Conservation (phyloP, 768 basidiomycete species). For the Gymnopilus junonius region DNA sequence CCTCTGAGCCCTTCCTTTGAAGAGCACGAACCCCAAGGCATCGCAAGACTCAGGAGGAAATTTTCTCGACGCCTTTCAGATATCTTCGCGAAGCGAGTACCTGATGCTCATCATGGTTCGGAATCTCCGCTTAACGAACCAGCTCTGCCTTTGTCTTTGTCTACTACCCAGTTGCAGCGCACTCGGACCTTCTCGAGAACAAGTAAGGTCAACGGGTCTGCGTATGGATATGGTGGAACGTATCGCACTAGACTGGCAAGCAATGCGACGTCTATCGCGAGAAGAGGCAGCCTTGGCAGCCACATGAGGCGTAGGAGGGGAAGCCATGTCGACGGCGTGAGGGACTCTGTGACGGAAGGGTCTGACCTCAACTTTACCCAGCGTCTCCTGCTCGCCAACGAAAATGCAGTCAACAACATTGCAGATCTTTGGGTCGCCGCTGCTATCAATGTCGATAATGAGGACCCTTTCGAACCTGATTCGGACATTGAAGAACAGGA, state of each 20-base stretch:
- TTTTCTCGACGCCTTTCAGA: constrained; percentile 61
- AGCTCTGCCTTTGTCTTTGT: constrained; percentile 49
- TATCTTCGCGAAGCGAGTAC: constrained; percentile 58
- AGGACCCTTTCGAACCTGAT: constrained; percentile 75
- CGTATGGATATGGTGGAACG: constrained; percentile 73
- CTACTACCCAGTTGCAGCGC: constrained; percentile 45
- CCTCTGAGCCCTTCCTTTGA: constrained; percentile 52
- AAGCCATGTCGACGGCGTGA: constrained; percentile 49
- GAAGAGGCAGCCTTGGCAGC: constrained; percentile 60
- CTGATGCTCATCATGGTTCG: constrained; percentile 37
- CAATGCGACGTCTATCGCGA: constrained; percentile 44
- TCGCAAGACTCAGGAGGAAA: constrained; percentile 48
- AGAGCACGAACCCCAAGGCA: constrained; percentile 42
- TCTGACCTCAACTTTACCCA: constrained; percentile 85
- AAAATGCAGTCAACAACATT: constrained; percentile 92
- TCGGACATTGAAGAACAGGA: constrained; percentile 43
- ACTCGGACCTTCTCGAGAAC: constrained; percentile 56
- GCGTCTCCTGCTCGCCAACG: constrained; percentile 88
- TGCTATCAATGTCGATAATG: constrained; percentile 93
- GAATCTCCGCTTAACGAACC: constrained; percentile 38
- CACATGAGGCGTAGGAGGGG: constrained; percentile 55
- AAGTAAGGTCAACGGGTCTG: constrained; percentile 72
- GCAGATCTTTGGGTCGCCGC: constrained; percentile 98
- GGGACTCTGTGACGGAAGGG: constrained; percentile 39
- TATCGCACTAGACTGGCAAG: constrained; percentile 62